These are phyloP conservation scores for Xanthoconium separans DNA, from an alignment of 1,284 basidiomycete genomes.

Conservation along the genomic window DNA sequence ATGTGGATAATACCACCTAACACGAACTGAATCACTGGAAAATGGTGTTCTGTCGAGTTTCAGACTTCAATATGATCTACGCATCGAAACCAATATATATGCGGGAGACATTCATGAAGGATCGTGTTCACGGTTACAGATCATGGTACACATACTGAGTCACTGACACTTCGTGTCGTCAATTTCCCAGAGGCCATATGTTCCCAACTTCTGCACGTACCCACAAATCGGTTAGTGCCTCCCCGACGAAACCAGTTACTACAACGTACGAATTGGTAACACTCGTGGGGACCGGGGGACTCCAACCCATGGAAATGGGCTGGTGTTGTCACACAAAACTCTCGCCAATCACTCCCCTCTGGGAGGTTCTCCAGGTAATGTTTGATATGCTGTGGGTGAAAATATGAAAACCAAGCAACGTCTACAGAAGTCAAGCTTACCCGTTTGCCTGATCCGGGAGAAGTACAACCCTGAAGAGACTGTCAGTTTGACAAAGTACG, in stretches of 20 bases:
- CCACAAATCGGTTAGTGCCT: background rate
- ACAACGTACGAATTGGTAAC: constrained; percentile 15
- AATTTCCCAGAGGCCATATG: constrained; percentile 26
- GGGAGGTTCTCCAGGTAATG: constrained; percentile 29
- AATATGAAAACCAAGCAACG: background rate
- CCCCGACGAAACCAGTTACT: no score
- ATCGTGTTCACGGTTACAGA: no score
- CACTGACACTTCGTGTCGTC: constrained; percentile 19
- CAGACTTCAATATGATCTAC: no score
- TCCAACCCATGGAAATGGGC: constrained; percentile 17
- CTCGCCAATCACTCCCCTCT: constrained; percentile 24
- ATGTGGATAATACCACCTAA: no score
- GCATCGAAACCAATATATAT: no score
- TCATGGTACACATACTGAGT: no score
- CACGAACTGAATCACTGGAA: no score
- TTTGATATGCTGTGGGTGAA: constrained; percentile 16
- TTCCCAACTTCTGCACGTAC: constrained; percentile 13
- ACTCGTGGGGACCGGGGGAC: constrained; percentile 27
- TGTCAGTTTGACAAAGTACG: background rate
- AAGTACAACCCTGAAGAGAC: constrained; percentile 14
- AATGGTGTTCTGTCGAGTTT: no score
- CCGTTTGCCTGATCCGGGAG: constrained; percentile 15
- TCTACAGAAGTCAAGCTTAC: constrained; percentile 6
- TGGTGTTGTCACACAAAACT: constrained; percentile 32
- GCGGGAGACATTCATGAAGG: no score